Evolutionary conservation across 768 basidiomycete genomes (phyloP).

Genomic region (Mycena amicta): DNA sequence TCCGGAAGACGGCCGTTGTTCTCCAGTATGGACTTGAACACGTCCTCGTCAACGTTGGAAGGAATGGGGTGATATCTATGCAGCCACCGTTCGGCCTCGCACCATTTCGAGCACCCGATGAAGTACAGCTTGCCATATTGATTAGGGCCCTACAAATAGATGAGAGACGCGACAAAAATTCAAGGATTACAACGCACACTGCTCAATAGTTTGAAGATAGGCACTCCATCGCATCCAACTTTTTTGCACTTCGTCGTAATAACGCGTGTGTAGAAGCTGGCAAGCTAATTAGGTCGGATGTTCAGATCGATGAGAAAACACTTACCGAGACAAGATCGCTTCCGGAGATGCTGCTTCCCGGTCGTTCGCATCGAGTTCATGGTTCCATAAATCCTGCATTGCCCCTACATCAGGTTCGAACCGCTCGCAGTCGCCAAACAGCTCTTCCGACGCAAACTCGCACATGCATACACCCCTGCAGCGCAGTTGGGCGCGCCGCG

Average conservation of each 20-base stretch:
- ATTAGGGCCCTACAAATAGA: not conserved
- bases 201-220: not conserved
- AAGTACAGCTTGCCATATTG: constrained; percentile 1
- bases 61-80: constrained; percentile 5
- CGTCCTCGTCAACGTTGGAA: constrained; percentile 1
- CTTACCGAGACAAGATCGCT: not conserved
- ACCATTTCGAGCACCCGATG: constrained; percentile 8
- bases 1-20: not conserved
- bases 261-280: constrained; percentile 1
- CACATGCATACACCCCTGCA: constrained; percentile 9
- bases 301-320: not conserved
- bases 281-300: not conserved
- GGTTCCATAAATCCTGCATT: constrained; percentile 8
- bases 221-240: constrained; percentile 4
- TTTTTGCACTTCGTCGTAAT: constrained; percentile 1
- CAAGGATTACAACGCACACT: not conserved
- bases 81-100: not conserved
- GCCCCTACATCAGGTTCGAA: constrained; percentile 4
- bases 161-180: not conserved
- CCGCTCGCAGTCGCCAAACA: constrained; percentile 4
- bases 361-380: constrained; percentile 10
- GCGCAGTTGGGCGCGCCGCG: not conserved
- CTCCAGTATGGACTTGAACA: not conserved
- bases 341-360: constrained; percentile 4
- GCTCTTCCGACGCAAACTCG: not conserved